Evolutionary conservation across 2,329 filamentous ascomycete species (phyloP).

Genomic region (Aspergillus uvarum): DNA sequence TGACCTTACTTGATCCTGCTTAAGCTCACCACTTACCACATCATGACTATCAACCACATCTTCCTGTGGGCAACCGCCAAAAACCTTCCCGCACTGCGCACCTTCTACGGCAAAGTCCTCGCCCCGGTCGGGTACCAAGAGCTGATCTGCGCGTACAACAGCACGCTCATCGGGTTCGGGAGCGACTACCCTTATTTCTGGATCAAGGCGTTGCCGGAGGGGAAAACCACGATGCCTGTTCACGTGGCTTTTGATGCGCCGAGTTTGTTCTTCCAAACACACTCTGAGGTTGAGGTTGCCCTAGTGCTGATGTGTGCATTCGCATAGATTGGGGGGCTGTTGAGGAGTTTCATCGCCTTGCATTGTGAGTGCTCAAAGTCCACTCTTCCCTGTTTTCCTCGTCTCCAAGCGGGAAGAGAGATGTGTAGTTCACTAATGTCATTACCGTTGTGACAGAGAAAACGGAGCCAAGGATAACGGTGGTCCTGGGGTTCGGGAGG

Average conservation of each 20-base stretch:
- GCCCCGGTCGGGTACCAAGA: slow-evolving; percentile 1
- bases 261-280: neutral
- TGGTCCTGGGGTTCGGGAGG: neutral
- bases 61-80: slow-evolving; percentile 4
- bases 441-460: neutral
- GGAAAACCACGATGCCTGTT: neutral
- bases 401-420: no score
- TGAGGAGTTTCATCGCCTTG: neutral
- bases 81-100: neutral
- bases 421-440: no score
- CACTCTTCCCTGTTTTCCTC: no score
- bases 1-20: no score
- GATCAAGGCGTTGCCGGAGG: slow-evolving; percentile 4
- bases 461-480: slow-evolving; percentile 1
- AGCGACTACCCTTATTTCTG: slow-evolving; percentile 10
- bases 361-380: neutral
- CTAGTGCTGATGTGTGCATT: no score
- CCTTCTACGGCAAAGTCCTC: slow-evolving; percentile 3
- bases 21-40: neutral
- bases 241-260: slow-evolving; percentile 7
- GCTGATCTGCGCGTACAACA: neutral
- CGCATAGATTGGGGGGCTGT: neutral
- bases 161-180: slow-evolving; percentile 1
- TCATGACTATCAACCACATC: slow-evolving; percentile 8
- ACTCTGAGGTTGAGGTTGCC: no score